Evolutionary conservation across 1,139 yeast genomes (phyloP).

Genomic region (Zygosaccharomyces pseudobailii): DNA sequence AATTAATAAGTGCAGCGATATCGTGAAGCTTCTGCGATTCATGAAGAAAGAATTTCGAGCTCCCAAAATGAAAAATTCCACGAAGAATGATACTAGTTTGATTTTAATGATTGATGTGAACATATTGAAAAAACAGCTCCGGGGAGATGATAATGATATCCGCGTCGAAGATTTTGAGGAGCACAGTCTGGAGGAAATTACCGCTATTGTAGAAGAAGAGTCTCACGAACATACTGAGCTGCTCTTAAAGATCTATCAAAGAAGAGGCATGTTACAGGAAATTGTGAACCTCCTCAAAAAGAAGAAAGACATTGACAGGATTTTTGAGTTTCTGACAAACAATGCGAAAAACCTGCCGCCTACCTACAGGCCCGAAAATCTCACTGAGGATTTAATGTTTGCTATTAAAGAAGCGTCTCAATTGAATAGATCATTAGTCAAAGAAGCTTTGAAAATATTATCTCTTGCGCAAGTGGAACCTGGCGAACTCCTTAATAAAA

Average conservation of each 20-base stretch:
- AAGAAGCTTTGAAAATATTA: conserved; percentile 14
- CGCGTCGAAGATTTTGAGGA: conserved; percentile 19
- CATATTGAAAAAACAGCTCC: conserved; percentile 11
- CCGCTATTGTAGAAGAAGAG: conserved; percentile 10
- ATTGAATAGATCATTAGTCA: conserved; percentile 3
- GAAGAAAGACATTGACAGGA: conserved; percentile 4
- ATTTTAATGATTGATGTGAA: conserved; percentile 25
- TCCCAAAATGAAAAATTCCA: neutral
- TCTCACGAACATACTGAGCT: conserved; percentile 10
- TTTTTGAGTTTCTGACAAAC: conserved; percentile 13
- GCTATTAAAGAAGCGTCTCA: conserved; percentile 9
- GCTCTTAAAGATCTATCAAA: conserved; percentile 19
- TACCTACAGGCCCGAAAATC: conserved; percentile 10
- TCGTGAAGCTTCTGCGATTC: conserved; percentile 6
- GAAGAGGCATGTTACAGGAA: conserved; percentile 12
- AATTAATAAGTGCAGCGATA: conserved; percentile 22
- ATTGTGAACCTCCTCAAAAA: conserved; percentile 16
- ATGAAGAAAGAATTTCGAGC: conserved; percentile 10
- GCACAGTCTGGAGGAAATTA: conserved; percentile 20
- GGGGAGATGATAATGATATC: conserved; percentile 4
- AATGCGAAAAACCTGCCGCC: conserved; percentile 14
- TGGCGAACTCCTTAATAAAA: conserved; percentile 16
- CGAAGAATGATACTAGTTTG: conserved; percentile 19
- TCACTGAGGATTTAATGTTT: conserved; percentile 16
- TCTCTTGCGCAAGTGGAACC: conserved; percentile 10